These are phyloP conservation scores for Coelastrella sp. DNA, from an alignment of 139 green algal species.

Conservation along the genomic window DNA sequence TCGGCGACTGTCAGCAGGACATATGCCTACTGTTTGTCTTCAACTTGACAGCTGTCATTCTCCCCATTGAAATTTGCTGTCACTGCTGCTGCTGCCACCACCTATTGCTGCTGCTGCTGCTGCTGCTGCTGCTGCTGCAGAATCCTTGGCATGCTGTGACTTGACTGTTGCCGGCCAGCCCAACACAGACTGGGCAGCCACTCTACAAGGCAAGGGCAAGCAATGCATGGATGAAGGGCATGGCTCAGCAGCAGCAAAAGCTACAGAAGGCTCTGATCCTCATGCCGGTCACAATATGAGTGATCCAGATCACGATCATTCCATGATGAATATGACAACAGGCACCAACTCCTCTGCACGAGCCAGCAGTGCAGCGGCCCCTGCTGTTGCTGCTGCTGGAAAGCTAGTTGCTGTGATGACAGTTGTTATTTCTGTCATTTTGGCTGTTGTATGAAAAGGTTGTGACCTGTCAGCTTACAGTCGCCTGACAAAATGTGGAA, in stretches of 20 bases:
- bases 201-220: conserved; percentile 19
- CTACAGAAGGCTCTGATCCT: not conserved
- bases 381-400: not conserved
- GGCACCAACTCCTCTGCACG: not conserved
- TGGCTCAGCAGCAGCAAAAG: not conserved
- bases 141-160: conserved; percentile 18
- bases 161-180: not conserved
- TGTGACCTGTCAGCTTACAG: too few relatives aligned
- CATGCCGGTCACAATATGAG: not conserved
- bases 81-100: not conserved
- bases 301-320: not conserved
- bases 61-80: not conserved
- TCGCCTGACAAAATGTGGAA: too few relatives aligned
- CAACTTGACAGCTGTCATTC: not conserved
- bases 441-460: too few relatives aligned
- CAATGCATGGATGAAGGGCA: not conserved
- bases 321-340: not conserved
- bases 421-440: not conserved
- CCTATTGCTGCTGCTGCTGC: not conserved
- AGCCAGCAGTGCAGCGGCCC: not conserved
- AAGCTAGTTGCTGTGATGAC: not conserved
- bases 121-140: conserved; percentile 16
- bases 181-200: conserved; percentile 24
- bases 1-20: not conserved
- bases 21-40: not conserved